Percentiles rank a stretch among this genome's conserved stretches.
phyloP scores from a whole-genome alignment of 495 filamentous ascomycete species.

The Hypoxylon lienhwacheense region DNA sequence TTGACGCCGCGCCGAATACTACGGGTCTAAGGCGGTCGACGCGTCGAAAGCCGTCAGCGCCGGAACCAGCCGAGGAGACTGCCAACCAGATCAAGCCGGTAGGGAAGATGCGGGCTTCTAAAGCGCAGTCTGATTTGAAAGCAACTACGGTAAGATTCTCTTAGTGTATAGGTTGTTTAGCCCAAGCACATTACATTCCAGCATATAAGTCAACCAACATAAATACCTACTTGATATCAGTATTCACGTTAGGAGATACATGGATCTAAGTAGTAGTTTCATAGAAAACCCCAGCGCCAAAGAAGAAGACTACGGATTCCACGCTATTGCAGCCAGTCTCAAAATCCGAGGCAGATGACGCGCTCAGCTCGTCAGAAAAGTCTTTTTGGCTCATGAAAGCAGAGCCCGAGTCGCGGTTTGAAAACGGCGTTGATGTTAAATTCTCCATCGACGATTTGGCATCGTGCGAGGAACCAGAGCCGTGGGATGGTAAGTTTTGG shows the following conservation, averaged over 20 bases:
- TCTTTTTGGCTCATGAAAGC: constrained; percentile 95
- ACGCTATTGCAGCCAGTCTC: constrained; percentile 9
- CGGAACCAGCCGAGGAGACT: background rate
- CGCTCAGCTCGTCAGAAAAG: constrained; percentile 28
- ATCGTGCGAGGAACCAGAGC: constrained; percentile 68
- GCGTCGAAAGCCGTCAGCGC: constrained; percentile 29
- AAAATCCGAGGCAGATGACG: constrained; percentile 9
- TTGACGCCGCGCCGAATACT: constrained; percentile 15
- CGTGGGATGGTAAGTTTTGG: constrained; percentile 75
- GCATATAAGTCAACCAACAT: too few relatives aligned
- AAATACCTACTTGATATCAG: background rate
- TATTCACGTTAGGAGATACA: background rate
- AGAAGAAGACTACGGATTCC: constrained; percentile 5
- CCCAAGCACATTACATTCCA: background rate
- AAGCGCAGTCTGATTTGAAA: background rate
- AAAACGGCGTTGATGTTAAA: constrained; percentile 82
- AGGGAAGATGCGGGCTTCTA: background rate
- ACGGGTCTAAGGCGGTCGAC: constrained; percentile 35
- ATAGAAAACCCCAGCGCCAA: constrained; percentile 13
- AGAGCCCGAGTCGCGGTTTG: constrained; percentile 82
- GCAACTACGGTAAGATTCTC: constrained; percentile 12
- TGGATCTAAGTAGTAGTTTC: constrained; percentile 1
- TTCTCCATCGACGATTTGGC: constrained; percentile 94
- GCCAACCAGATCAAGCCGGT: background rate
- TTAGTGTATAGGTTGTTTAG: background rate